Conservation (phyloP, 805 yeast genomes). For the Zygoascus bituminiphila region DNA sequence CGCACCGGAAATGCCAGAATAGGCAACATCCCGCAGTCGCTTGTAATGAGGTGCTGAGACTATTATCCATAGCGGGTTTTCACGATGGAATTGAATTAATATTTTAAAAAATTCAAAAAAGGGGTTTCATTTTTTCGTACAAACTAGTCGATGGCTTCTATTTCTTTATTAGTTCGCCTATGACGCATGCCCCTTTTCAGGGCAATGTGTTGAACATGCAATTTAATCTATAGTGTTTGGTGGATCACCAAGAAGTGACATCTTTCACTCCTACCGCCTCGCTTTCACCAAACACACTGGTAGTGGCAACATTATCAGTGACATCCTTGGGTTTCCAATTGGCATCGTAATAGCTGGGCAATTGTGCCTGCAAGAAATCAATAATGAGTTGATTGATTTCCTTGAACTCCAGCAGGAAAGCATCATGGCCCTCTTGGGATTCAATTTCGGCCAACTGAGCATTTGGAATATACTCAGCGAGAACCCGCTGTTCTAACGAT, state of each 20-base stretch:
- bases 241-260: constrained; percentile 69
- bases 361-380: constrained; percentile 51
- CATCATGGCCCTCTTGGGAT: constrained; percentile 97
- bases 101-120: too few relatives aligned
- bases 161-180: too few relatives aligned
- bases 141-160: too few relatives aligned
- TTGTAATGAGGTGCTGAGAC: too few relatives aligned
- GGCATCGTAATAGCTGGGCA: constrained; percentile 49
- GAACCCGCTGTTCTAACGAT: constrained; percentile 77
- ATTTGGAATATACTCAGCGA: constrained; percentile 68
- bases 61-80: too few relatives aligned
- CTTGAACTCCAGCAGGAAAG: constrained; percentile 82
- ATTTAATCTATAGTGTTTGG: neutral
- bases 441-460: constrained; percentile 61
- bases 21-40: neutral
- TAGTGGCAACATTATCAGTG: constrained; percentile 19
- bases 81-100: too few relatives aligned
- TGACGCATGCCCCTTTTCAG: too few relatives aligned
- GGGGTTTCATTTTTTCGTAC: too few relatives aligned
- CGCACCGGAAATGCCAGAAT: neutral
- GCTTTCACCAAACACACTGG: constrained; percentile 86
- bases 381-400: constrained; percentile 65
- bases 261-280: constrained; percentile 67
- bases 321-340: constrained; percentile 40
- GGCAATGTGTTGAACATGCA: neutral